Evolutionary conservation across 768 basidiomycete species (phyloP), one percentile per base, ranked within the genome.

Genomic region (Tephrocybe sp.): DNA sequence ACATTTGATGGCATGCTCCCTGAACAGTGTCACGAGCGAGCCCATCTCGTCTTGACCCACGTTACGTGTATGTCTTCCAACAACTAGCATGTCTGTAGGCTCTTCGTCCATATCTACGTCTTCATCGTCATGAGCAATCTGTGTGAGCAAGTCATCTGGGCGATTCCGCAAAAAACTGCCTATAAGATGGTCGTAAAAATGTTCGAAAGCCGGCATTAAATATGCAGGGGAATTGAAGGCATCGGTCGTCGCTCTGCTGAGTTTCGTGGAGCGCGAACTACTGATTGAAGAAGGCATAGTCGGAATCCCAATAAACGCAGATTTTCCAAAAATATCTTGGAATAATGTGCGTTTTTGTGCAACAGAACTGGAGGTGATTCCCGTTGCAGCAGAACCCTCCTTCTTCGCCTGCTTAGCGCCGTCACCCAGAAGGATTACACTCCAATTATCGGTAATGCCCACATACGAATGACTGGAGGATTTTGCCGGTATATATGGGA

Each of bases 291-390:
- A 46, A 27, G 11, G 54, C 44, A 15, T 64, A 54, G 27, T 52
- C 26, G 70, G 62, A 5, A 60, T 34, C 32, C 64, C 65, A 21
- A 65, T 58, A 57, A 93, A 83, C 2, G 87, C 87, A 36, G 89
- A 81, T 51, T 80, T 73, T 31, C 94, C 94, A 61, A 96, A 97
- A 61, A 95, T 89, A 61, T 95, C 92, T 64, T 92, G 87, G 69
- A 95, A 92, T 6, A 97, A 71, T 7, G 90, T 87, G 50, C 75
- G 71, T 53, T 56, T 73, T 56, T 55, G 60, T 47, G 60, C 61
- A 30, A 51, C 31, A 9, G 61, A 51, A 18, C 59, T 61, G 40
- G 63, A 60, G 42, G 50, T 62, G 49, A 76, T 68, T 32, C 65
- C 73, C 28, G 64, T 71, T 16, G 77, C 69, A 12, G 68, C 65